Evolutionary conservation across 139 green algal species (phyloP).

Genomic region (Ulvella scutata): DNA sequence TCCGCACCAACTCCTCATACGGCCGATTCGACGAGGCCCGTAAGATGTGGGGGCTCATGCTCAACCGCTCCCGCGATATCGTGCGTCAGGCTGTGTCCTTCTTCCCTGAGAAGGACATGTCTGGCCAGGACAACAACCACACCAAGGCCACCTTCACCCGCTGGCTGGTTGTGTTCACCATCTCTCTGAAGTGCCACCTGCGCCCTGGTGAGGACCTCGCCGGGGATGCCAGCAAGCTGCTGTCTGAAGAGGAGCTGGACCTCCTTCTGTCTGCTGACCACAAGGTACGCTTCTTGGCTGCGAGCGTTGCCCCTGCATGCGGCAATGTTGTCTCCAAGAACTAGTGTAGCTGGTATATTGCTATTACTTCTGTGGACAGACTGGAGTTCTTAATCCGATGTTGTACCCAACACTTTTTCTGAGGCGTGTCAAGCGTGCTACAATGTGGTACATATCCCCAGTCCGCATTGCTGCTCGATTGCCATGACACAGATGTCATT

Average conservation of each 20-base stretch:
- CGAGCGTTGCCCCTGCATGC: no score
- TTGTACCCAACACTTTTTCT: no score
- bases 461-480: no score
- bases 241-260: not conserved
- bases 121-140: not conserved
- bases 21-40: conserved; percentile 25
- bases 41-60: conserved; percentile 37
- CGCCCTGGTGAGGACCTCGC: not conserved
- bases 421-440: no score
- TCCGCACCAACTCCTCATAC: conserved; percentile 25
- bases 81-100: conserved; percentile 14
- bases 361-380: no score
- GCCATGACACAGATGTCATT: no score
- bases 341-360: no score
- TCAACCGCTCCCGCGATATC: conserved; percentile 32
- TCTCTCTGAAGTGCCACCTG: conserved; percentile 14
- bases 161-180: conserved; percentile 12
- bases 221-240: not conserved
- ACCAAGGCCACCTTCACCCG: conserved; percentile 8
- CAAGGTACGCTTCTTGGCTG: not conserved
- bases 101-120: conserved; percentile 1
- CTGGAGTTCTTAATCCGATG: no score
- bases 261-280: not conserved
- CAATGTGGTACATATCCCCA: no score
- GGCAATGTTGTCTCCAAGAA: no score